Base-by-base conservation (phyloP, 2,329 filamentous ascomycete genomes). In the Sordariomycetes sp. region DNA sequence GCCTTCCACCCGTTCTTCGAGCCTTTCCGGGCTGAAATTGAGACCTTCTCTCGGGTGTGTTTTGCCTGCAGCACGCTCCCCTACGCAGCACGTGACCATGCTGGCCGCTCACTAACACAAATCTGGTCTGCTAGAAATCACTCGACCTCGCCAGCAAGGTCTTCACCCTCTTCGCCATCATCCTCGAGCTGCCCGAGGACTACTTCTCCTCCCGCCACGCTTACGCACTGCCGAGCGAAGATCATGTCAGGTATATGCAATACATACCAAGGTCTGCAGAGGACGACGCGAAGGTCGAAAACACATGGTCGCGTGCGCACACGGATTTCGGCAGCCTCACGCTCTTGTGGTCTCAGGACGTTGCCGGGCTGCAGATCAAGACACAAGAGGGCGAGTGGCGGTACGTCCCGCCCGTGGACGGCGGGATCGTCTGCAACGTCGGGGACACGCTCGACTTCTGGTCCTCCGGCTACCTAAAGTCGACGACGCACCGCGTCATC, bases 231-330 rank as follows among this genome's bases (percentile, higher is more conserved):
- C 70, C 75, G 18, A 76, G 76, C 51, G 79, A 82, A 55, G 76
- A 79, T 59, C 79, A 82, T 61, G 71, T 81, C 14, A 76, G 80
- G 8, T 81, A 80, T 66, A 82, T 81, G 79, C n/a, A n/a, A n/a
- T n/a, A 71, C 75, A 54, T 82, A 81, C 62, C 71, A 74, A 73
- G 78, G 8, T 68, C 70, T 0, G 62, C 69, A 3, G 74, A 76
- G 18, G 73, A 76, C 34, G 80, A 79, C 65, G 51, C 61, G 11
- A 64, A 63, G 28, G 63, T 70, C 3, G 59, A 62, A 24, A 64
- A 66, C 40, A 66, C 60, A 1, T 68, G 65, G 65, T 63, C 64
- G 1, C 62, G 66, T 7, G 67, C 65, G 0, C 78, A 82, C 63
- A 80, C 79, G 0, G 79, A 82, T 62, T 70, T 81, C 14, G 79